Conservation (phyloP, 441 rosid genomes). For the Adansonia rubrostipa region DNA sequence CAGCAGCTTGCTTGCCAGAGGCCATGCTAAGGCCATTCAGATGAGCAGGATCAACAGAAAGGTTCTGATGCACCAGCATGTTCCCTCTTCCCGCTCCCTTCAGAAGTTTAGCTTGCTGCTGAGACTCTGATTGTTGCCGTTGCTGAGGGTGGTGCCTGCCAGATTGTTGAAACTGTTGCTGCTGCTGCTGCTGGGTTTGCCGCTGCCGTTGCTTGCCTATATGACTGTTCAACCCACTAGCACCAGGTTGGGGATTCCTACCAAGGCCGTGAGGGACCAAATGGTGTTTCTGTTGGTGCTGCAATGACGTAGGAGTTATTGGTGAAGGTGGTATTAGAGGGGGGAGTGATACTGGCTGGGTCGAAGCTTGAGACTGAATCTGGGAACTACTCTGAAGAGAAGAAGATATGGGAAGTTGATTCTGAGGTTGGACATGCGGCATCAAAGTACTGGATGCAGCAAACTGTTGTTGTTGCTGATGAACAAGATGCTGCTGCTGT, state of each 20-base stretch:
- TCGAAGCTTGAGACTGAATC: conserved; percentile 64
- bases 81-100: conserved; percentile 91
- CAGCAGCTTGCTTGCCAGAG: conserved; percentile 63
- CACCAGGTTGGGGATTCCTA: conserved; percentile 64
- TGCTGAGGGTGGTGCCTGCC: conserved; percentile 89
- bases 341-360: conserved; percentile 60
- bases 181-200: conserved; percentile 77
- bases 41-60: conserved; percentile 66
- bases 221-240: conserved; percentile 69
- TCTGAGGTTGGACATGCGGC: conserved; percentile 67
- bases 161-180: conserved; percentile 63
- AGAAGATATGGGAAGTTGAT: conserved; percentile 70
- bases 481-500: conserved; percentile 62
- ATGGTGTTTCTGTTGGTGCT: conserved; percentile 71
- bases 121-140: conserved; percentile 58
- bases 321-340: conserved; percentile 62
- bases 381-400: conserved; percentile 71
- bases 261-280: conserved; percentile 62
- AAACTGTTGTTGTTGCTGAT: conserved; percentile 65
- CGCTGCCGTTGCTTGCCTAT: conserved; percentile 80
- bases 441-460: conserved; percentile 60
- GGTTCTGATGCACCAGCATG: conserved; percentile 64
- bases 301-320: conserved; percentile 57
- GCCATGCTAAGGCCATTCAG: conserved; percentile 66
- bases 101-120: conserved; percentile 68